phyloP scores from a whole-genome alignment of 1,139 yeast genomes.

The Geotrichum australiense region DNA sequence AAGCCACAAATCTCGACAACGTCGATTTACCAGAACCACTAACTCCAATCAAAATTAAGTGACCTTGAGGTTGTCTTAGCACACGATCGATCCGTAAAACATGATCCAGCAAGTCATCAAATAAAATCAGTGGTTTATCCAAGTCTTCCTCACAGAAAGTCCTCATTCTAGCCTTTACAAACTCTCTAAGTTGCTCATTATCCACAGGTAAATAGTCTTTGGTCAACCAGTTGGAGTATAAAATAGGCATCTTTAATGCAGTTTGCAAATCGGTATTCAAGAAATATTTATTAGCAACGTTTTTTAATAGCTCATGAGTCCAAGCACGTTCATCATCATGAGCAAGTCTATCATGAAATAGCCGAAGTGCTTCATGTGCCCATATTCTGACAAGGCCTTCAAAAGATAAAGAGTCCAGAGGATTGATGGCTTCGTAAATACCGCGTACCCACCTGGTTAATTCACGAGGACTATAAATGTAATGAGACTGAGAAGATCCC shows the following conservation, averaged over 20 bases:
- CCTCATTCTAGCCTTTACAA: conserved; percentile 57
- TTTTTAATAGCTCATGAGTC: conserved; percentile 44
- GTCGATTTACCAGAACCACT: conserved; percentile 80
- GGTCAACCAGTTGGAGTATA: conserved; percentile 71
- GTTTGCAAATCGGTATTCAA: conserved; percentile 40
- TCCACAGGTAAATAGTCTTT: conserved; percentile 54
- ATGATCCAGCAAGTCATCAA: conserved; percentile 69
- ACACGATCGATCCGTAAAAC: conserved; percentile 76
- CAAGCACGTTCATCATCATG: conserved; percentile 43
- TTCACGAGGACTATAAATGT: conserved; percentile 85
- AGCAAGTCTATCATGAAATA: conserved; percentile 69
- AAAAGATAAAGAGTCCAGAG: conserved; percentile 36
- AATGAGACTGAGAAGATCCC: conserved; percentile 41
- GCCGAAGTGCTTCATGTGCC: conserved; percentile 75
- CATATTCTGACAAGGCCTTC: conserved; percentile 54
- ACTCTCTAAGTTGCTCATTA: conserved; percentile 43
- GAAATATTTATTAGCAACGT: conserved; percentile 40
- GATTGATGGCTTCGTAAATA: conserved; percentile 50
- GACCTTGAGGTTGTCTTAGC: conserved; percentile 81
- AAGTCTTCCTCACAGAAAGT: conserved; percentile 67
- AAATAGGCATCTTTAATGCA: conserved; percentile 45
- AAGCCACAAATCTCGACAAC: conserved; percentile 71
- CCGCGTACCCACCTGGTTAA: conserved; percentile 85
- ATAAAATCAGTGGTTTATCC: conserved; percentile 55
- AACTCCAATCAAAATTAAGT: conserved; percentile 80